These are phyloP conservation scores for Aureobasidium melanogenum DNA, from an alignment of 2,329 filamentous ascomycete genomes.

Conservation along the genomic window DNA sequence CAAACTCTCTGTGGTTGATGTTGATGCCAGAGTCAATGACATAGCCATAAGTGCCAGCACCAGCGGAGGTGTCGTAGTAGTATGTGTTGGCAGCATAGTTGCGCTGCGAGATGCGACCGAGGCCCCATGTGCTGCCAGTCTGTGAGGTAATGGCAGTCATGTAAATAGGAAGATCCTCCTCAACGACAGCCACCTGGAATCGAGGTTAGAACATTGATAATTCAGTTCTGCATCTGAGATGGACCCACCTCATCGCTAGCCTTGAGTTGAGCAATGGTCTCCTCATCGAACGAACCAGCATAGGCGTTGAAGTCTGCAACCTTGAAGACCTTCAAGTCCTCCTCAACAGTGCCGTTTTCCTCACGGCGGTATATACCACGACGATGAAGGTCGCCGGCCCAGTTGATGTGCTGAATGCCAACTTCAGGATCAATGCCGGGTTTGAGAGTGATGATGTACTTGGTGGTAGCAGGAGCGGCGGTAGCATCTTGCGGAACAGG, in stretches of 20 bases:
- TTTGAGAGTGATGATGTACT: slow-evolving; percentile 14
- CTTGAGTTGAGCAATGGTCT: slow-evolving; percentile 12
- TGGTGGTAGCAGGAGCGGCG: not conserved
- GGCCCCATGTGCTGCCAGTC: slow-evolving; percentile 17
- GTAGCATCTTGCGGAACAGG: slow-evolving; percentile 6
- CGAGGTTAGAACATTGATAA: not conserved
- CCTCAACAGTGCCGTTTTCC: slow-evolving; percentile 9
- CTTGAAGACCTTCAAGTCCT: slow-evolving; percentile 5
- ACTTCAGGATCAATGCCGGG: slow-evolving; percentile 2
- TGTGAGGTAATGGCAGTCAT: slow-evolving; percentile 14
- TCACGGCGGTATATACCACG: slow-evolving; percentile 10
- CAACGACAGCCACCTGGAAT: not conserved
- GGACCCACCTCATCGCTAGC: slow-evolving; percentile 9
- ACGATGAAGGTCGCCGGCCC: slow-evolving; percentile 12
- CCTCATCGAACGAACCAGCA: slow-evolving; percentile 12
- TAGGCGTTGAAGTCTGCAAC: slow-evolving; percentile 13
- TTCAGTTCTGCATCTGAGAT: too few species aligned
- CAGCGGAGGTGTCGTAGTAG: slow-evolving; percentile 15
- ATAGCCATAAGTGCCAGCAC: slow-evolving; percentile 33
- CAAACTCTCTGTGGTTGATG: slow-evolving; percentile 25
- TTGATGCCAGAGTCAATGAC: slow-evolving; percentile 28
- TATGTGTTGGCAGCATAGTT: slow-evolving; percentile 6
- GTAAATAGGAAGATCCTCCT: slow-evolving; percentile 13
- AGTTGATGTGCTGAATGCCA: slow-evolving; percentile 10
- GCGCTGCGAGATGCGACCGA: slow-evolving; percentile 16